phyloP scores from a whole-genome alignment of 75 land plant genomes.

The Azolla pinnata region DNA sequence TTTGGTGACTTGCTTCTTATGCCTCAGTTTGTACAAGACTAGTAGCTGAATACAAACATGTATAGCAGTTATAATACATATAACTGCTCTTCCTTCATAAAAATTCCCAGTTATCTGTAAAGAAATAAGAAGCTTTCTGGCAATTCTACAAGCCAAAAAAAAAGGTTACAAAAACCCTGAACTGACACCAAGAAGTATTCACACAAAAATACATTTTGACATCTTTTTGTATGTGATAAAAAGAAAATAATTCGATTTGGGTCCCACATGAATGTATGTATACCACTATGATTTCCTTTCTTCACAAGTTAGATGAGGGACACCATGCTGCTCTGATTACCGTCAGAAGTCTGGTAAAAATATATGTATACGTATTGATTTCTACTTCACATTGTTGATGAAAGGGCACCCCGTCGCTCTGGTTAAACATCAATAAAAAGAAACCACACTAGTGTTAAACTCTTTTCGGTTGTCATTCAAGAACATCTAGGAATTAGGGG shows the following conservation, averaged over 20 bases:
- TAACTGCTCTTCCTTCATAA: too few relatives aligned
- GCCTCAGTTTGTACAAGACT: not conserved
- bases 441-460: not conserved
- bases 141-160: not conserved
- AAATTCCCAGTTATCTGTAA: not conserved
- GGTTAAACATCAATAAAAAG: not conserved
- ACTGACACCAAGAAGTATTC: not conserved
- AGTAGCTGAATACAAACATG: not conserved
- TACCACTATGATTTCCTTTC: too few relatives aligned
- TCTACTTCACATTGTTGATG: not conserved
- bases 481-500: not conserved
- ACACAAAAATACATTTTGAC: constrained; percentile 6
- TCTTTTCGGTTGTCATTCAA: not conserved
- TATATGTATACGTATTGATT: not conserved
- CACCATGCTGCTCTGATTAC: too few relatives aligned
- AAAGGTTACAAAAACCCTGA: not conserved
- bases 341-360: not conserved
- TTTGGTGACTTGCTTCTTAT: too few relatives aligned
- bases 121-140: not conserved
- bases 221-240: too few relatives aligned
- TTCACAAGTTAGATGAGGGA: too few relatives aligned
- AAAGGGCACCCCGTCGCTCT: constrained; percentile 6
- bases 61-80: not conserved
- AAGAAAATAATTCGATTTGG: too few relatives aligned
- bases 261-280: too few relatives aligned